Conservation (phyloP, 75 land plant genomes). For the Selaginella tamariscina region DNA sequence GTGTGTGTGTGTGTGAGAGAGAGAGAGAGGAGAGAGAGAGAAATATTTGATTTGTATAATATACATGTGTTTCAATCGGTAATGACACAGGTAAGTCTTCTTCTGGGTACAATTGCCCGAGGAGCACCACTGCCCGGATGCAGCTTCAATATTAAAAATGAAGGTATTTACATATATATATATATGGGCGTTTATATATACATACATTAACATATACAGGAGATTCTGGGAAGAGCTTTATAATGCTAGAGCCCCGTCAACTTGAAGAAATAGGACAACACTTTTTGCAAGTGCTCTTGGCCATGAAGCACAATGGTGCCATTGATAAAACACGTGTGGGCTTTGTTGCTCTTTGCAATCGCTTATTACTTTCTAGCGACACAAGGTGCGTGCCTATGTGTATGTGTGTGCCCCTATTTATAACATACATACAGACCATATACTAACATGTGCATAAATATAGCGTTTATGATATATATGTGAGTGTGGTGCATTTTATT, state of each 20-base stretch:
- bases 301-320: slow-evolving; percentile 99
- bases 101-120: slow-evolving; percentile 85
- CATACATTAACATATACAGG: too few species aligned
- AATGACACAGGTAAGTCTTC: slow-evolving; percentile 75
- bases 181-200: too few species aligned
- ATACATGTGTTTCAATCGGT: slow-evolving; percentile 3
- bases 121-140: slow-evolving; percentile 75
- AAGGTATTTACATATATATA: not conserved
- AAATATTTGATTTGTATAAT: not conserved
- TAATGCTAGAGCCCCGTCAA: slow-evolving; percentile 66
- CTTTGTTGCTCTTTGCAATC: slow-evolving; percentile 96
- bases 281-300: slow-evolving; percentile 83
- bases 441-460: too few species aligned
- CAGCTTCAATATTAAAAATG: slow-evolving; percentile 14
- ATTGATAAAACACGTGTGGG: slow-evolving; percentile 99
- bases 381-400: too few species aligned
- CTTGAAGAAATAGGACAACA: slow-evolving; percentile 75
- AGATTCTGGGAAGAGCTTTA: not conserved
- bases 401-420: too few species aligned
- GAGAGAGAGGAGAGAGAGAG: not conserved
- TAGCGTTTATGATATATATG: not conserved
- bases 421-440: too few species aligned
- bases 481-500: not conserved
- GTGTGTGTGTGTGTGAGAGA: too few species aligned
- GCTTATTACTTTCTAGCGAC: slow-evolving; percentile 84